These are phyloP conservation scores for Neofusicoccum sp. DNA, from an alignment of 2,329 filamentous ascomycete species.

Conservation along the genomic window DNA sequence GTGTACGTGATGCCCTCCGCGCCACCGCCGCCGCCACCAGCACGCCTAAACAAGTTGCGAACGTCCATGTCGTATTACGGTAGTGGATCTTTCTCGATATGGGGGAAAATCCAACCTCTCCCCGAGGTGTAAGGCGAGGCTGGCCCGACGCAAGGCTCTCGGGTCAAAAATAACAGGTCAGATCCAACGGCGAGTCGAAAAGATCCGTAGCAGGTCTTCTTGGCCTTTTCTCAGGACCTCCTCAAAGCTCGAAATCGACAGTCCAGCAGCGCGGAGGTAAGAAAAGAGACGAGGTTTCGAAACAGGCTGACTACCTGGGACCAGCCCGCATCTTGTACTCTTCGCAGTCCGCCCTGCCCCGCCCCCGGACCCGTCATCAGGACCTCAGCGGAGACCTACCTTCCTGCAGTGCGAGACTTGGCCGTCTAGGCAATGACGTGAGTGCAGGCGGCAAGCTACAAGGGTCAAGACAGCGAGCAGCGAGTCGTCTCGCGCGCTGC, in stretches of 20 bases:
- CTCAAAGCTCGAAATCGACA: neutral
- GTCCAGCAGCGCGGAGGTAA: neutral
- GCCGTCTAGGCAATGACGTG: slow-evolving; percentile 2
- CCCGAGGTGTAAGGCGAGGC: neutral
- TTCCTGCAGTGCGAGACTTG: neutral
- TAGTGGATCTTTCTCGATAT: neutral
- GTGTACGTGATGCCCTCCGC: slow-evolving; percentile 10
- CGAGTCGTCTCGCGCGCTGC: neutral
- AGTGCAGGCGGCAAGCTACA: neutral
- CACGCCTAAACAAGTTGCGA: slow-evolving; percentile 5
- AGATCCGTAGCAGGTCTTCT: neutral
- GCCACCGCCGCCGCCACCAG: slow-evolving; percentile 1
- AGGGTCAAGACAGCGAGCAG: neutral
- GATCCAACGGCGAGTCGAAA: too few species aligned
- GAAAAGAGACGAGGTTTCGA: neutral
- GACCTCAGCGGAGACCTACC: neutral
- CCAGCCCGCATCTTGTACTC: slow-evolving; percentile 3
- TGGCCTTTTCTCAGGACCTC: neutral
- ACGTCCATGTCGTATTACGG: neutral
- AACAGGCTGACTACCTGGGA: slow-evolving; percentile 9
- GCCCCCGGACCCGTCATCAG: slow-evolving; percentile 1
- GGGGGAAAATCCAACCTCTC: too few species aligned
- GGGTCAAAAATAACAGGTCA: too few species aligned
- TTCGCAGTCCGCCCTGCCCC: neutral
- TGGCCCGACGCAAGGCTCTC: neutral